Evolutionary conservation across 164 flowering plant genomes (phyloP).

Genomic region (Houttuynia cordata): DNA sequence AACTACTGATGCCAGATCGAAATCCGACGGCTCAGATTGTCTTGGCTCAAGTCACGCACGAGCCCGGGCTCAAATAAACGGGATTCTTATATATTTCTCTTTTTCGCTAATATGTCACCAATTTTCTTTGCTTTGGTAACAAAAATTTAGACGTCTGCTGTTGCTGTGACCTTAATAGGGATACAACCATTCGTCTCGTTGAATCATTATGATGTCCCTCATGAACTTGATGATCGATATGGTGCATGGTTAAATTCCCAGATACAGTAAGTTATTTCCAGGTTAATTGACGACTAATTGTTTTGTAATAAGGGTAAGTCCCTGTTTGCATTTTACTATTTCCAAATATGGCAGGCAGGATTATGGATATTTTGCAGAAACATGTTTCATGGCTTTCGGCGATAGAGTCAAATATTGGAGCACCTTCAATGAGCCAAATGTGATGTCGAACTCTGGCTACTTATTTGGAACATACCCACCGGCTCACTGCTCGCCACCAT

Average conservation of each 20-base stretch:
- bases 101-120: too few species aligned
- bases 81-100: too few species aligned
- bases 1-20: too few species aligned
- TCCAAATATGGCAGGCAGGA: slow-evolving; percentile 2
- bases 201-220: slow-evolving; percentile 12
- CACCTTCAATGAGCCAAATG: slow-evolving; percentile 6
- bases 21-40: too few species aligned
- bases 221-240: slow-evolving; percentile 11
- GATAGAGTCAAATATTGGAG: slow-evolving; percentile 7
- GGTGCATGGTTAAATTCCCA: slow-evolving; percentile 9
- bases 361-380: slow-evolving; percentile 5
- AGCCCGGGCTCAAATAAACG: too few species aligned
- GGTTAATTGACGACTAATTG: too few species aligned
- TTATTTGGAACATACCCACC: slow-evolving; percentile 3
- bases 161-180: not conserved
- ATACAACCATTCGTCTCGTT: slow-evolving; percentile 9
- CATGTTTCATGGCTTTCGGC: slow-evolving; percentile 4
- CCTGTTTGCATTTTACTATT: too few species aligned
- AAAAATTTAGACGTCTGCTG: not conserved
- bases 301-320: too few species aligned
- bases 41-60: too few species aligned
- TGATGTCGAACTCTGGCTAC: slow-evolving; percentile 1
- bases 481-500: slow-evolving; percentile 2
- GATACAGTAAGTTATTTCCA: slow-evolving; percentile 6
- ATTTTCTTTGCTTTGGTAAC: not conserved